Evolutionary conservation across 202 grass and related monocot genomes (phyloP), one percentile per base, ranked within the genome.

Genomic region (Carex sylvatica): DNA sequence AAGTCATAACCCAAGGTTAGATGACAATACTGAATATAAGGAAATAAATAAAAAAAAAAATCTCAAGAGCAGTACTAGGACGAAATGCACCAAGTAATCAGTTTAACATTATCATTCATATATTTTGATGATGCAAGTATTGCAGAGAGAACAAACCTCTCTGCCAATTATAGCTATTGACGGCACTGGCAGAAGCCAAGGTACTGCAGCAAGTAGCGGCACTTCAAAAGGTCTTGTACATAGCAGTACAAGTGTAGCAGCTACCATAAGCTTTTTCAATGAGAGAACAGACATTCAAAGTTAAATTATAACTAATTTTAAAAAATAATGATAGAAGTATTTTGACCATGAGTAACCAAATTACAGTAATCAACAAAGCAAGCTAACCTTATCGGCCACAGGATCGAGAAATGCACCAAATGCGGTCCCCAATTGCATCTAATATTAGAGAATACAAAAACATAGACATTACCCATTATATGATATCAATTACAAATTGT

Each of bases 381-480:
- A 60, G 70, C 13, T 47, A 86, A 99, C 96, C 96, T 99, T 99
- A 86, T 99, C 96, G 46, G 96, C 96, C 26, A 99, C 96, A 76
- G 96, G 96, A 90, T 99, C 96, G 60, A 99, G 91, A 96, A 99
- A 99, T 88, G 96, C 96, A 82, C 96, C 96, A 85, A 99, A 99
- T 73, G 93, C 88, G 70, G 96, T 95, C 70, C 96, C 93, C 82
- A 99, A 84, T 49, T 85, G 87, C 96, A 96, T 99, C 96, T 99
- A 86, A 40, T 61, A 74, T 87, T 61, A 71, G 80, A 22, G 65
- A 79, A 54, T 6, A 4, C 40, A 58, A 62, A 75, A 56, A 26
- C 46, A 78, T 19, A 53, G 0, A 1, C 72, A 84, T 66, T 24
- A 18, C 15, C 56, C 76, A 70, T 11, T 12, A n/a, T 56, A 36